These are phyloP conservation scores for Lactifluus subvellereus DNA, from an alignment of 768 basidiomycete species.

Conservation along the genomic window DNA sequence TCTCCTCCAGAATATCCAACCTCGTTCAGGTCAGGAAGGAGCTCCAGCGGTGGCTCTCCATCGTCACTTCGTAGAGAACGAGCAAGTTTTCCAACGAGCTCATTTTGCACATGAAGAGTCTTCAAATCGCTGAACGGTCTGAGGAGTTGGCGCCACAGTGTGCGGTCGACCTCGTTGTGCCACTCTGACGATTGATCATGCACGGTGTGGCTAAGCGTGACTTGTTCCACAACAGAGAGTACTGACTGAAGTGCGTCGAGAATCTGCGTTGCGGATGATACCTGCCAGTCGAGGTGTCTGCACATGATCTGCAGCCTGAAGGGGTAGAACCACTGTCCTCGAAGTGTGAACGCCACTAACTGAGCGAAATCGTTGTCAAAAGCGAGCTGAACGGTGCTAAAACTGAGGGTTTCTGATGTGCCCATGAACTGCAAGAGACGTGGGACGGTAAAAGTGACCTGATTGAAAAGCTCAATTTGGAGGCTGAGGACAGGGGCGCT, in stretches of 20 bases:
- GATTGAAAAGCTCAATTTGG: background rate
- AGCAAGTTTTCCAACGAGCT: background rate
- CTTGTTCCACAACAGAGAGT: background rate
- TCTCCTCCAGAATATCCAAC: background rate
- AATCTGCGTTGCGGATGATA: background rate
- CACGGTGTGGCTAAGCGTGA: background rate
- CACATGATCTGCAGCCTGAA: background rate
- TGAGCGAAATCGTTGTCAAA: background rate
- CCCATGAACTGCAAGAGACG: background rate
- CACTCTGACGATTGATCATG: background rate
- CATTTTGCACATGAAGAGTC: background rate
- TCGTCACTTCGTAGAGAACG: background rate
- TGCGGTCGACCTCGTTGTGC: background rate
- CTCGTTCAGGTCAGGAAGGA: background rate
- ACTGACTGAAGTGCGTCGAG: background rate
- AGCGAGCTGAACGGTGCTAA: background rate
- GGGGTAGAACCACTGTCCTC: too few relatives aligned
- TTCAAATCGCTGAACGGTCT: background rate
- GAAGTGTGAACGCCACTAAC: background rate
- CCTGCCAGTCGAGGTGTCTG: background rate
- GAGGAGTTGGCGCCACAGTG: background rate
- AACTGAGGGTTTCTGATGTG: background rate
- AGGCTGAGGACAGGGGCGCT: background rate
- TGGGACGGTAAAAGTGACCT: background rate
- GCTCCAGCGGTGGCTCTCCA: background rate